Conservation (phyloP, 2,329 filamentous ascomycete species). For the Sclerotinia spermophila region DNA sequence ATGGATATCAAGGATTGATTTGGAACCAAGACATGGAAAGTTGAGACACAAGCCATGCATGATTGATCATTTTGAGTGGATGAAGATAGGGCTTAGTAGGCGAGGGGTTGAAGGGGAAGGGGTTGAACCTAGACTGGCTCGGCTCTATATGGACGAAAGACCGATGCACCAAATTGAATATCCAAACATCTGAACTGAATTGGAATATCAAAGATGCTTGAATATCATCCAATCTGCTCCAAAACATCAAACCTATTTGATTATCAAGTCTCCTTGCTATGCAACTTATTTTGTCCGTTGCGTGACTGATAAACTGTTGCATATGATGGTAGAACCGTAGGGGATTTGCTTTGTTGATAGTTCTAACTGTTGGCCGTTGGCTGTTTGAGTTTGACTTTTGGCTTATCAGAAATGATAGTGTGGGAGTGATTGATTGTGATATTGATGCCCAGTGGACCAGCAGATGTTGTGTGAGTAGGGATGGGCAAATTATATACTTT, state of each 20-base stretch:
- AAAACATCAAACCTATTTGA: too few relatives aligned
- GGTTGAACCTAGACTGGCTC: too few relatives aligned
- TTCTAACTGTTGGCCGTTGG: background rate
- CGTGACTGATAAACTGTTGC: background rate
- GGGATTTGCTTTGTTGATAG: background rate
- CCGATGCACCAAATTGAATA: too few relatives aligned
- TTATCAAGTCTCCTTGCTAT: too few relatives aligned
- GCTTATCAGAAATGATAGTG: background rate
- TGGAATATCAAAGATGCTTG: too few relatives aligned
- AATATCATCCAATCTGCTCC: too few relatives aligned
- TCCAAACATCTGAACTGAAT: too few relatives aligned
- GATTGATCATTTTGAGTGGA: background rate
- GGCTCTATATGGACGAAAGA: too few relatives aligned
- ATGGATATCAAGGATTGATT: background rate
- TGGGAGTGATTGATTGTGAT: background rate
- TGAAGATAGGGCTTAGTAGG: slow-evolving; percentile 14
- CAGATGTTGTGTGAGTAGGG: slow-evolving; percentile 1
- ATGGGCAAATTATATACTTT: too few relatives aligned
- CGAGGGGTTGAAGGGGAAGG: slow-evolving; percentile 1
- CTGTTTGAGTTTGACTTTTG: background rate
- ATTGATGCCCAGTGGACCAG: background rate
- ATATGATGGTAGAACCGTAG: too few relatives aligned
- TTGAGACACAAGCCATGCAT: background rate
- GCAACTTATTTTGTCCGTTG: too few relatives aligned
- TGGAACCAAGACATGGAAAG: background rate